Base-by-base conservation (phyloP, 768 basidiomycete species). In the Cystofilobasidium ferigula region DNA sequence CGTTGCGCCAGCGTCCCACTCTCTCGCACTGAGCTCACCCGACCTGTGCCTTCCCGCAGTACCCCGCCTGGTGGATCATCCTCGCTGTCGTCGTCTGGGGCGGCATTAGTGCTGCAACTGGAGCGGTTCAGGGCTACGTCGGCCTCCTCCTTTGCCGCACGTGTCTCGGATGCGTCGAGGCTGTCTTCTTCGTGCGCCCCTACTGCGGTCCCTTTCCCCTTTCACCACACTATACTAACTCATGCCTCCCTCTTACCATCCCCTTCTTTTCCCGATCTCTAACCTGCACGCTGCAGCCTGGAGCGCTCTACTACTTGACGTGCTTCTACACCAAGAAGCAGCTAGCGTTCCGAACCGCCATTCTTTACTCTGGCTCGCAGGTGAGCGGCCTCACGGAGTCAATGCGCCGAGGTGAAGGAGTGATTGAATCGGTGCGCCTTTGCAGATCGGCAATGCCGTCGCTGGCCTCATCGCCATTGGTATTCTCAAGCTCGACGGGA, bases 381-480 rank as follows among this genome's bases (percentile, higher is more conserved):
- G 16, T 6, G 8, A 13, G n/a, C 51, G 5, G 48, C 28, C 7
- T n/a, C 22, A 9, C 10, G 7, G 9, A 28, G 48, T 51, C 48
- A n/a, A 8, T 51, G 8, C 9, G 7, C 8, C 22, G 48, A 9
- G 28, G 8, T 28, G 9, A n/a, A 51, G 10, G 51, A 12, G 7
- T n/a, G 51, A 14, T 18, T 8, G 51, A 53, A 14, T 32, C 24
- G 24, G 20, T n/a, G 13, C 5, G 10, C 9, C 30, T 3, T n/a
- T 26, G 30, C 70, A 74, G 43, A 60, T 72, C 26, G 72, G 72
- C 2, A 72, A 72, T 30, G 74, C 75, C 22, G 73, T 76, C 59
- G 74, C 72, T 28, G 72, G 72, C 68, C 67, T 76, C 6, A 69
- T 76, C 54, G 72, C 73, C 18, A 67, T 73, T 34, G 75, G 69